Conservation (phyloP, 257 asterid genomes). For the Osmanthus fragrans region DNA sequence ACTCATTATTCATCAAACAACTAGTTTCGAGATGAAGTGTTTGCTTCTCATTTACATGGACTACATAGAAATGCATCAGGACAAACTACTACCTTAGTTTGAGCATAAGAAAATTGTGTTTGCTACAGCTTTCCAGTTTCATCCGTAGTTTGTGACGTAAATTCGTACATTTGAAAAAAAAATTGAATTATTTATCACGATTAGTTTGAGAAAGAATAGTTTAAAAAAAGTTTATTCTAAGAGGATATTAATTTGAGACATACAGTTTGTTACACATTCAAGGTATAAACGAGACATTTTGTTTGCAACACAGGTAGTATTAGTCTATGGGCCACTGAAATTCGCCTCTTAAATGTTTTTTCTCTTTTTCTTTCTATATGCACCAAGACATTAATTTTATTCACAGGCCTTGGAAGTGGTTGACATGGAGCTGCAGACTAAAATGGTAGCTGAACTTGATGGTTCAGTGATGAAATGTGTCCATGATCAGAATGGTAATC, state of each 20-base stretch:
- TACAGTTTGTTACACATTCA: neutral
- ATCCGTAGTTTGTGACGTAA: neutral
- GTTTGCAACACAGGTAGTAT: neutral
- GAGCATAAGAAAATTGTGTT: neutral
- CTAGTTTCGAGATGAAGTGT: neutral
- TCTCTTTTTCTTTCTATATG: slow-evolving; percentile 3
- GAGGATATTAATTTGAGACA: neutral
- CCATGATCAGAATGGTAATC: slow-evolving; percentile 89
- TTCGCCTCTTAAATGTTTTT: neutral
- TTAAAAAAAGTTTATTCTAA: neutral
- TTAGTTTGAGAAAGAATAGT: neutral
- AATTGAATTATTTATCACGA: neutral
- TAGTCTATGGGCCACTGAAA: neutral
- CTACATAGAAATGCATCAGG: neutral
- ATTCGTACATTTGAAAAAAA: neutral
- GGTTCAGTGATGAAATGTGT: slow-evolving; percentile 90
- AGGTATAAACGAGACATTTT: neutral
- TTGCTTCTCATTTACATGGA: neutral
- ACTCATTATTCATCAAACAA: neutral
- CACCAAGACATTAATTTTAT: slow-evolving; percentile 5
- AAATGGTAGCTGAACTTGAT: slow-evolving; percentile 76
- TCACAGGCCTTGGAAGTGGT: slow-evolving; percentile 88
- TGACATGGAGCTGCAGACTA: slow-evolving; percentile 57
- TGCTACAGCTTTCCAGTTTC: neutral
- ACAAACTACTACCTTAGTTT: neutral